Conservation (phyloP, 2,329 filamentous ascomycete genomes). For the Emericellopsis atlantica region DNA sequence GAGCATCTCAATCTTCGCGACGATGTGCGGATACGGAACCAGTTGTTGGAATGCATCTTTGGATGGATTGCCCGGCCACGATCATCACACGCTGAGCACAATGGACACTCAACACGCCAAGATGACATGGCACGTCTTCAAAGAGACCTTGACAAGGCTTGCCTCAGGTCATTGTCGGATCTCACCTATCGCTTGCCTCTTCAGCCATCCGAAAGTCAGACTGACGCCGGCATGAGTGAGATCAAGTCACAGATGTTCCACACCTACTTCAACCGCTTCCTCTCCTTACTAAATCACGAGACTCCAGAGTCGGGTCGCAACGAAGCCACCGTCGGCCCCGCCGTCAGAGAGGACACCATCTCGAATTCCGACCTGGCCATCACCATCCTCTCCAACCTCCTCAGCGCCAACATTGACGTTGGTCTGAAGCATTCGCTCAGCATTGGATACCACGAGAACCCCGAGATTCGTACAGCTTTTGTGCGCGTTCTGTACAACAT, state of each 20-base stretch:
- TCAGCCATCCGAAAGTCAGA: constrained; percentile 52
- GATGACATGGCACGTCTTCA: constrained; percentile 48
- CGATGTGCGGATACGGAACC: constrained; percentile 56
- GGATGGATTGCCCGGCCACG: constrained; percentile 54
- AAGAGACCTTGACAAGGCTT: constrained; percentile 53
- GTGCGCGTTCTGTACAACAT: constrained; percentile 61
- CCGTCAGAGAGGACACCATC: constrained; percentile 37
- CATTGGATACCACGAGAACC: constrained; percentile 59
- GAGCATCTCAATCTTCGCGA: constrained; percentile 57
- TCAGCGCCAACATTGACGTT: constrained; percentile 61
- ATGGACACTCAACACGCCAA: constrained; percentile 27
- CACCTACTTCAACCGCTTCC: constrained; percentile 57
- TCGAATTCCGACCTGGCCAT: constrained; percentile 52
- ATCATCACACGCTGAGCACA: constrained; percentile 31
- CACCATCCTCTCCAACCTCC: constrained; percentile 53
- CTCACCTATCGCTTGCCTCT: constrained; percentile 54
- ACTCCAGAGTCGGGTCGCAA: constrained; percentile 23
- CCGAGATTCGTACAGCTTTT: constrained; percentile 58
- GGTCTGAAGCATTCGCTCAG: constrained; percentile 57
- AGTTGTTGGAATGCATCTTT: constrained; percentile 55
- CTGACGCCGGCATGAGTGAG: constrained; percentile 54
- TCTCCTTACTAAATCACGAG: constrained; percentile 52
- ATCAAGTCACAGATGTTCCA: constrained; percentile 61
- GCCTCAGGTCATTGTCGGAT: constrained; percentile 50
- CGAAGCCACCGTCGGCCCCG: constrained; percentile 16